phyloP scores from a whole-genome alignment of 768 basidiomycete genomes.

The Myochromella boudieri region DNA sequence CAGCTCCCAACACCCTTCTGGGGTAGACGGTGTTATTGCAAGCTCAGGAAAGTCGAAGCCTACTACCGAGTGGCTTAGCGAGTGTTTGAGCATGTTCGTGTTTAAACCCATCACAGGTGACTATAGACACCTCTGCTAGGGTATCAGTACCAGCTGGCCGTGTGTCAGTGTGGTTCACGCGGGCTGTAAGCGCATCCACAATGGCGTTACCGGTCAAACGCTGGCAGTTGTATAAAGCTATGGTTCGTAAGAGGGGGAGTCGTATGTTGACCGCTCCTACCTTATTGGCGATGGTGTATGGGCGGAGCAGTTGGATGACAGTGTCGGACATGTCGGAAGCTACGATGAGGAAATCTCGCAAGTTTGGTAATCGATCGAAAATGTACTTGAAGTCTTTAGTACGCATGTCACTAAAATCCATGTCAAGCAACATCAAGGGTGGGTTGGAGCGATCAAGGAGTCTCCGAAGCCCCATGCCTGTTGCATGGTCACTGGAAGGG shows the following conservation, averaged over 20 bases:
- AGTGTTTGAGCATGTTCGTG: constrained; percentile 29
- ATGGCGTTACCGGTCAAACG: constrained; percentile 59
- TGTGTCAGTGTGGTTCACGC: constrained; percentile 41
- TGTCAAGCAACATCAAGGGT: constrained; percentile 63
- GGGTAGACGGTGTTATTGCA: too few relatives aligned
- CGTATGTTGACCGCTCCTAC: constrained; percentile 35
- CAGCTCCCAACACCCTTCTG: too few relatives aligned
- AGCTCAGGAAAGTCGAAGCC: constrained; percentile 21
- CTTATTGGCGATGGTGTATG: constrained; percentile 22
- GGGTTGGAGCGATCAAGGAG: constrained; percentile 63
- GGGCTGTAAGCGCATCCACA: constrained; percentile 48
- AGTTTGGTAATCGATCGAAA: constrained; percentile 51
- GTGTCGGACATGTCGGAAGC: constrained; percentile 82
- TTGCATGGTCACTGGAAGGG: constrained; percentile 73
- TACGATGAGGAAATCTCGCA: constrained; percentile 71
- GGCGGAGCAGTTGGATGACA: constrained; percentile 61
- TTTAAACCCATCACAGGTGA: constrained; percentile 37
- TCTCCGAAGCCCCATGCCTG: constrained; percentile 75
- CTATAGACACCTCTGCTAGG: constrained; percentile 34
- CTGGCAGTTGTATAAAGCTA: constrained; percentile 64
- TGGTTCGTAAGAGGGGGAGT: constrained; percentile 50
- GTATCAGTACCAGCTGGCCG: constrained; percentile 22
- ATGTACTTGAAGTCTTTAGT: constrained; percentile 77
- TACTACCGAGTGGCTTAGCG: constrained; percentile 23
- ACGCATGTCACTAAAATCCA: constrained; percentile 83